These are phyloP conservation scores for Gaertneriomyces semiglobifer DNA, from an alignment of 192 early-diverging fungal genomes.

Conservation along the genomic window DNA sequence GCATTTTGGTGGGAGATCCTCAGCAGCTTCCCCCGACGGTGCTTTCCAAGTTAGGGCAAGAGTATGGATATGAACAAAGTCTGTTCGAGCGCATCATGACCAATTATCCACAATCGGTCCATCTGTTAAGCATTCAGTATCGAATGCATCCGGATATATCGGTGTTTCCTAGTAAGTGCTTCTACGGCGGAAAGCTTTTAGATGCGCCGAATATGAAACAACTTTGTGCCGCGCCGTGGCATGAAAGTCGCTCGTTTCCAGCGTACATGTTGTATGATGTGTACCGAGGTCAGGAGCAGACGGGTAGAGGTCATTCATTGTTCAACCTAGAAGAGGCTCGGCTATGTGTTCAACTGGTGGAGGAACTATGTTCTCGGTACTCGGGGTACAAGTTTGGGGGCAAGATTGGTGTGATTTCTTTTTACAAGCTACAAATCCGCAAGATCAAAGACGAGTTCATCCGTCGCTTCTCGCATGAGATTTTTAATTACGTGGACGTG, in stretches of 20 bases:
- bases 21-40: slow-evolving; percentile 4
- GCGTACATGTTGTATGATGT: slow-evolving; percentile 82
- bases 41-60: slow-evolving; percentile 43
- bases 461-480: slow-evolving; percentile 55
- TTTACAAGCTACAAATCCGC: slow-evolving; percentile 83
- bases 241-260: slow-evolving; percentile 55
- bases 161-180: slow-evolving; percentile 68
- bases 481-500: slow-evolving; percentile 77
- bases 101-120: slow-evolving; percentile 58
- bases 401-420: slow-evolving; percentile 84
- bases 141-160: slow-evolving; percentile 96
- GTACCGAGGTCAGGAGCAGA: slow-evolving; percentile 58
- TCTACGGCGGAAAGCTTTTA: slow-evolving; percentile 72
- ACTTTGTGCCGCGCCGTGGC: slow-evolving; percentile 71
- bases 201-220: slow-evolving; percentile 71
- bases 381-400: slow-evolving; percentile 49
- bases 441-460: slow-evolving; percentile 67
- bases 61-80: slow-evolving; percentile 78
- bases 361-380: slow-evolving; percentile 54
- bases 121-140: slow-evolving; percentile 90
- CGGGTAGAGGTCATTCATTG: slow-evolving; percentile 61
- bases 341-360: slow-evolving; percentile 69
- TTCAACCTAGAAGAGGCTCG: slow-evolving; percentile 78
- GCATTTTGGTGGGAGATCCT: slow-evolving; percentile 78
- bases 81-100: slow-evolving; percentile 86